phyloP scores from a whole-genome alignment of 345 rosid species.

The Syzygium oleosum region DNA sequence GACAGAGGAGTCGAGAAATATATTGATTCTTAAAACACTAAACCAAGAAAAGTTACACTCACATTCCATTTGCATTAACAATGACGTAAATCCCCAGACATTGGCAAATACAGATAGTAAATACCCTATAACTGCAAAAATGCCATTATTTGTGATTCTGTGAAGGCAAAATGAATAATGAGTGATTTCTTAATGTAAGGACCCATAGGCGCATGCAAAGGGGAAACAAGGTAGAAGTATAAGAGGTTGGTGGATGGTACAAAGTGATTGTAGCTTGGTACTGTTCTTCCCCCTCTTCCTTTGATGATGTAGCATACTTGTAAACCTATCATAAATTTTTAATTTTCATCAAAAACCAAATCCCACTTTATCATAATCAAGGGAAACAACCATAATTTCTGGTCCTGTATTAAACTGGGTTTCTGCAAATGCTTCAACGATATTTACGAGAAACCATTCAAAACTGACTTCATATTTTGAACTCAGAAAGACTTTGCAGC shows the following conservation, averaged over 20 bases:
- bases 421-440: background rate
- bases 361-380: background rate
- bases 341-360: background rate
- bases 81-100: background rate
- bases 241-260: background rate
- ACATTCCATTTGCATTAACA: background rate
- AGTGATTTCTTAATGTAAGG: background rate
- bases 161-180: background rate
- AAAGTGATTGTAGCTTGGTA: background rate
- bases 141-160: background rate
- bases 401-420: background rate
- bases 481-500: background rate
- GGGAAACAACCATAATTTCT: background rate
- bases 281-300: background rate
- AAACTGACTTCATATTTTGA: background rate
- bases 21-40: background rate
- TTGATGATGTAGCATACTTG: background rate
- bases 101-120: background rate
- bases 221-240: background rate
- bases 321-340: background rate
- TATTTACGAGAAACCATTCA: background rate
- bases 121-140: background rate
- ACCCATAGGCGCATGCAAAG: background rate
- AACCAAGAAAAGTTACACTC: background rate
- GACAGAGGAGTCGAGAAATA: background rate